These are phyloP conservation scores for Hordeum pubiflorum DNA, from an alignment of 202 grass and related monocot species.

Conservation along the genomic window DNA sequence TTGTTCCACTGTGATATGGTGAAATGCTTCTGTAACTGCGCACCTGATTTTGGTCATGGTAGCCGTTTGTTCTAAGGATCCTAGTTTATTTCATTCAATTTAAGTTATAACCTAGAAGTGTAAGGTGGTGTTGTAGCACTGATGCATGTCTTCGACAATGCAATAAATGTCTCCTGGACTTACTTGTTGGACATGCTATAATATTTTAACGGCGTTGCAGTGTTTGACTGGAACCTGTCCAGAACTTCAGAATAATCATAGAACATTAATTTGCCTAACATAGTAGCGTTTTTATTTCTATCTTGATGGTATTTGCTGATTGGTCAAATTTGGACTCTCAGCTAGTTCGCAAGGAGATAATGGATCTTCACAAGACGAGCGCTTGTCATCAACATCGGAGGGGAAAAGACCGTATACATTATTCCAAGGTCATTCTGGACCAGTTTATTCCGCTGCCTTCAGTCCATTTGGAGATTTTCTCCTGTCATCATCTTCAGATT, in stretches of 20 bases:
- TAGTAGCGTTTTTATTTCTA: constrained; percentile 16
- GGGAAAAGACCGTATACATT: constrained; percentile 59
- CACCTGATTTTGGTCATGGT: constrained; percentile 2
- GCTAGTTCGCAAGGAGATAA: constrained; percentile 59
- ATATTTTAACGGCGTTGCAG: not conserved
- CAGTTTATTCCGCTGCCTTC: constrained; percentile 84
- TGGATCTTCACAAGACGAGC: constrained; percentile 45
- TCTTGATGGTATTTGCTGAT: constrained; percentile 30
- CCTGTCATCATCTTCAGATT: constrained; percentile 88
- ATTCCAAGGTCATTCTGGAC: constrained; percentile 89
- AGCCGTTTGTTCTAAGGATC: not conserved
- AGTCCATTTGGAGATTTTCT: constrained; percentile 90
- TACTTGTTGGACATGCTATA: not conserved
- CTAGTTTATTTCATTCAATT: constrained; percentile 8
- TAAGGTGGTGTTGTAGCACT: not conserved
- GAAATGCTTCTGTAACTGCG: constrained; percentile 2
- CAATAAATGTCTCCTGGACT: not conserved
- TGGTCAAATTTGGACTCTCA: constrained; percentile 23
- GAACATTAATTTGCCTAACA: not conserved
- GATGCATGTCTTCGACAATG: not conserved
- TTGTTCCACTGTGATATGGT: not conserved
- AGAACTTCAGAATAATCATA: not conserved
- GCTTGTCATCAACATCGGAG: constrained; percentile 47
- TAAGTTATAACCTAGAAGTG: not conserved
- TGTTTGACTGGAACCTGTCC: constrained; percentile 5